Percentiles rank a stretch among this genome's conserved stretches.
phyloP scores from a whole-genome alignment of 2,329 filamentous ascomycete species.

The Colletotrichum ledebouriae region DNA sequence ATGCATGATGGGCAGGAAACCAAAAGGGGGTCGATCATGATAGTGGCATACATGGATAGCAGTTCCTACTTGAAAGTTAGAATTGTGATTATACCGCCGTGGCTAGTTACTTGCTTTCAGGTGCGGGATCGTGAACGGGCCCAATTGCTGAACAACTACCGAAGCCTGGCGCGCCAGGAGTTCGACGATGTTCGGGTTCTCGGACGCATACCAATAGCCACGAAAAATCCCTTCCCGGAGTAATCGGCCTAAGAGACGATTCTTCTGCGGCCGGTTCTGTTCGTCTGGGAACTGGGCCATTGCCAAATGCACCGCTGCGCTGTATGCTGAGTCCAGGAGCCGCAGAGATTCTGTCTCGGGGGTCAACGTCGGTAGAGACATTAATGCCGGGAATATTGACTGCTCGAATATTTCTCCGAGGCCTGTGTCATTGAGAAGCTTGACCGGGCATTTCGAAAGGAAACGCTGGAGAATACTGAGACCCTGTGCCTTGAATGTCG shows the following conservation, averaged over 20 bases:
- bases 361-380: slow-evolving; percentile 82
- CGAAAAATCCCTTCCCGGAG: slow-evolving; percentile 69
- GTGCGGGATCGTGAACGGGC: slow-evolving; percentile 75
- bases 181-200: slow-evolving; percentile 69
- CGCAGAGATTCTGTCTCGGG: slow-evolving; percentile 76
- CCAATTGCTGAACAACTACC: slow-evolving; percentile 67
- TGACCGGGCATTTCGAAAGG: slow-evolving; percentile 65
- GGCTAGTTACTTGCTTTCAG: slow-evolving; percentile 64
- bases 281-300: slow-evolving; percentile 51
- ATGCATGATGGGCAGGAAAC: slow-evolving; percentile 67
- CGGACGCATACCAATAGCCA: slow-evolving; percentile 69
- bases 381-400: slow-evolving; percentile 77
- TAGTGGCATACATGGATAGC: slow-evolving; percentile 74
- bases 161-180: slow-evolving; percentile 66
- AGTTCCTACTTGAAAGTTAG: slow-evolving; percentile 64
- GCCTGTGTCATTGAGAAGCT: slow-evolving; percentile 71
- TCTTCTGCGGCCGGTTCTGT: slow-evolving; percentile 48
- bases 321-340: slow-evolving; percentile 76
- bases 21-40: slow-evolving; percentile 78
- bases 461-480: slow-evolving; percentile 68
- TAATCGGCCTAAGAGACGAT: slow-evolving; percentile 64
- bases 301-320: slow-evolving; percentile 72
- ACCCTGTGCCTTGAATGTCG: slow-evolving; percentile 66
- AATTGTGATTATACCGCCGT: slow-evolving; percentile 5
- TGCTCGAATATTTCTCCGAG: slow-evolving; percentile 78